phyloP scores from a whole-genome alignment of 148 eudicot species.

The Heliamphora exappendiculata region DNA sequence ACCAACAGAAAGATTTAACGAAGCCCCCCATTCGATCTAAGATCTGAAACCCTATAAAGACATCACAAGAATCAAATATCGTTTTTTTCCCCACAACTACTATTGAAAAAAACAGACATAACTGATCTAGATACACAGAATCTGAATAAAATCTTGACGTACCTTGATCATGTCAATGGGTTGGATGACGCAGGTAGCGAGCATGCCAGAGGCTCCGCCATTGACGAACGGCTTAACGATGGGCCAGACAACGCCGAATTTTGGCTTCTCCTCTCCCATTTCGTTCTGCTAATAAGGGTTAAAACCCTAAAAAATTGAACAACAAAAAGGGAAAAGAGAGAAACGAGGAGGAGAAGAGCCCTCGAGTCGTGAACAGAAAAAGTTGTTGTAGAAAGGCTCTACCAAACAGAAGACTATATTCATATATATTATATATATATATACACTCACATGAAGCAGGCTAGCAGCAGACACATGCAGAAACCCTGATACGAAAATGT shows the following conservation, averaged over 20 bases:
- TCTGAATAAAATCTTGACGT: neutral
- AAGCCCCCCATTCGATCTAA: neutral
- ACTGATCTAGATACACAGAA: too few relatives aligned
- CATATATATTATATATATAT: neutral
- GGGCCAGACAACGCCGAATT: constrained; percentile 55
- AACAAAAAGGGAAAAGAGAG: neutral
- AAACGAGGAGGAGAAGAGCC: neutral
- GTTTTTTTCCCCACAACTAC: neutral
- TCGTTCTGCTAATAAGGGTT: neutral
- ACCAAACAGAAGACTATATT: neutral
- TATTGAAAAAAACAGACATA: neutral
- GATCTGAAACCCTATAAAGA: constrained; percentile 6
- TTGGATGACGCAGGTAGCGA: constrained; percentile 82
- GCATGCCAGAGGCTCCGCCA: constrained; percentile 95
- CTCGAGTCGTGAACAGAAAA: too few relatives aligned
- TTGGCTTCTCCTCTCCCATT: constrained; percentile 46
- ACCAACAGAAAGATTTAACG: neutral
- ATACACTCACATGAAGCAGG: too few relatives aligned
- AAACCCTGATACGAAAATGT: neutral
- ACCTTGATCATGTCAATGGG: constrained; percentile 98
- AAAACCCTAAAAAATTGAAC: neutral
- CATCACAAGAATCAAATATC: neutral
- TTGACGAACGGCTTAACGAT: constrained; percentile 74
- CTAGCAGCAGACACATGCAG: too few relatives aligned
- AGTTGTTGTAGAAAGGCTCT: neutral